Evolutionary conservation across 306 rosid genomes (phyloP), one percentile per base, ranked within the genome.

Genomic region (Delonix regia): DNA sequence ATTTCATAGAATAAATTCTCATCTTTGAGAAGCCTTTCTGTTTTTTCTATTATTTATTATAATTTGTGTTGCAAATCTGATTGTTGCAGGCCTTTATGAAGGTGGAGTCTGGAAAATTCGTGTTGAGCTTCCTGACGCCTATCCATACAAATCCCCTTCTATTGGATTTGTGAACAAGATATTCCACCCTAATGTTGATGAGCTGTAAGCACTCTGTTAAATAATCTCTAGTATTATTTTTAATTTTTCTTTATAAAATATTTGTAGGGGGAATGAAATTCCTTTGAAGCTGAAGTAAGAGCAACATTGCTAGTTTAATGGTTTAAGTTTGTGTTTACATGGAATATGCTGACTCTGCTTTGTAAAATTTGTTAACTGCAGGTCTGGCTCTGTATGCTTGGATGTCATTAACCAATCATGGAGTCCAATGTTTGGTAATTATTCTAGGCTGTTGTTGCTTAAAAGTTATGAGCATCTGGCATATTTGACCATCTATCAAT

Each of bases 371-470:
- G 14, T 74, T 73, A 73, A 79, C 81, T 87, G 89, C 93, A 96
- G 99, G 81, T 96, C 99, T 71, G 99, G 99, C 74, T 90, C 98
- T 80, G 98, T 96, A 69, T 96, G 99, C 88, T 84, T 96, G 89
- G 99, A 96, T 82, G 99, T 96, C 55, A 96, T 96, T 79, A 96
- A 96, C 82, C 98, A 96, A 78, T 87, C 98, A 47, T 96, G 99
- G 99, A 96, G 99, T 86, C 99, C 99, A 85, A 93, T 91, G 98
- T 96, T 96, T 13, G 98, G 99, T 96, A 96, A 78, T 71, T 75
- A 63, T 76, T 69, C 13, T 34, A 49, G 52, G 59, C 38, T 77
- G 61, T 81, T 83, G 81, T 62, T 68, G 36, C n/a, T 77, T 53
- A 70, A 71, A 71, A 21, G 48, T 75, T 79, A 57, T 36, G 71